Conservation (phyloP, 805 yeast species). For the Lachancea meyersii region DNA sequence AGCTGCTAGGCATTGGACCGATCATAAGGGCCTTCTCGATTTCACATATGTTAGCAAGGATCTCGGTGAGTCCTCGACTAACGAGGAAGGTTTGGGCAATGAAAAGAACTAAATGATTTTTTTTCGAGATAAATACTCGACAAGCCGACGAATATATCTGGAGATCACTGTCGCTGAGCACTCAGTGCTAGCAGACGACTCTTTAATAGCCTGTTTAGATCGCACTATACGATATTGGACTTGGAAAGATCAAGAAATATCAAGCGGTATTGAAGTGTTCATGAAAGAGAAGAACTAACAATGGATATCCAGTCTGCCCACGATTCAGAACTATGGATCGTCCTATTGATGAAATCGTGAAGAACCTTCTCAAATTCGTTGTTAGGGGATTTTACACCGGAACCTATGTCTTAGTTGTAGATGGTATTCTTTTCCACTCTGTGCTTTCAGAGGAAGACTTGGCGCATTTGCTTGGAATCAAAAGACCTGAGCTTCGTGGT, state of each 20-base stretch:
- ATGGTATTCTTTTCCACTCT: constrained; percentile 80
- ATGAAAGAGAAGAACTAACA: neutral
- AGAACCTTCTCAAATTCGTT: constrained; percentile 61
- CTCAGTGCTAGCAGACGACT: no score
- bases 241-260: neutral
- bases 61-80: neutral
- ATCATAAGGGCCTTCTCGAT: constrained; percentile 39
- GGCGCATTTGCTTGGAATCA: constrained; percentile 71
- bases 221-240: no score
- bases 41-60: constrained; percentile 11
- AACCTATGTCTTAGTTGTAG: constrained; percentile 76
- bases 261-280: neutral
- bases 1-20: constrained; percentile 45
- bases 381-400: constrained; percentile 82
- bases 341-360: constrained; percentile 38
- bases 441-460: constrained; percentile 91
- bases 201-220: no score
- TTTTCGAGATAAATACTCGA: no score
- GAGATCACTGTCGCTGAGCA: no score
- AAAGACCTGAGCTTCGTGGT: constrained; percentile 79
- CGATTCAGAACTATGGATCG: constrained; percentile 24
- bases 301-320: neutral
- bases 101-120: neutral
- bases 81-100: neutral
- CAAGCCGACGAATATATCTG: no score